Evolutionary conservation across 1,284 basidiomycete species (phyloP).

Genomic region (Vanrija pseudolonga): DNA sequence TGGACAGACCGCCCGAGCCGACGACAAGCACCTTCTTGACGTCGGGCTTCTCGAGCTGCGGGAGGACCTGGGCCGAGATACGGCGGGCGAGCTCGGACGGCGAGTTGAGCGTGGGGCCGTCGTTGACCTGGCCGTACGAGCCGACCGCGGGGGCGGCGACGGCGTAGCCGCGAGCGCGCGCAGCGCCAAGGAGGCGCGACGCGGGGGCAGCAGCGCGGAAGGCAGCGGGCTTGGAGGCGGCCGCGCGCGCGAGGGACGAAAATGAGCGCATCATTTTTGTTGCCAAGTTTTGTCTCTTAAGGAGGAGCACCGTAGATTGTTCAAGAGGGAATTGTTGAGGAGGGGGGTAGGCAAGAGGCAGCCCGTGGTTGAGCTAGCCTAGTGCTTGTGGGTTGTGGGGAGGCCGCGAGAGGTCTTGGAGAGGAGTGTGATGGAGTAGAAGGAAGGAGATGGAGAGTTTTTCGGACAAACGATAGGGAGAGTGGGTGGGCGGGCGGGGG

Average conservation of each 20-base stretch:
- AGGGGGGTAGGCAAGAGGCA: no score
- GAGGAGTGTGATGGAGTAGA: no score
- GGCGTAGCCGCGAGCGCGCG: conserved; percentile 52
- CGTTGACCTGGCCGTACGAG: conserved; percentile 61
- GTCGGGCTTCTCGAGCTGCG: conserved; percentile 69
- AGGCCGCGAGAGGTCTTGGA: no score
- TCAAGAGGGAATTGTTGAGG: no score
- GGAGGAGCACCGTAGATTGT: no score
- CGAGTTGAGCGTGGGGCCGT: conserved; percentile 79
- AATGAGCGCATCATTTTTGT: conserved; percentile 18
- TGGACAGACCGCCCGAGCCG: conserved; percentile 91
- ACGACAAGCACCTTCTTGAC: conserved; percentile 96
- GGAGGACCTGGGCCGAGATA: conserved; percentile 84
- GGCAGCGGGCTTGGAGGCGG: conserved; percentile 5
- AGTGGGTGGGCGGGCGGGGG: no score
- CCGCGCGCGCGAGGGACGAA: conserved; percentile 15
- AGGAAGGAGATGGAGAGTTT: no score
- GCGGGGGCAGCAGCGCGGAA: neutral
- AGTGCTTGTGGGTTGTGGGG: no score
- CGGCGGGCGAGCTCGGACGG: conserved; percentile 87
- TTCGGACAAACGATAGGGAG: no score
- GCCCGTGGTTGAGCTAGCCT: no score
- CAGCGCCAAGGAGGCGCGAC: neutral
- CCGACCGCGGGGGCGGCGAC: conserved; percentile 76
- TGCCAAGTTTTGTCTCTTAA: no score